A percentile compares a stretch with the other conserved stretches of the same genome.
Evolutionary conservation across 2,329 filamentous ascomycete species (phyloP).

Genomic region (Ceratocystis albifundus): DNA sequence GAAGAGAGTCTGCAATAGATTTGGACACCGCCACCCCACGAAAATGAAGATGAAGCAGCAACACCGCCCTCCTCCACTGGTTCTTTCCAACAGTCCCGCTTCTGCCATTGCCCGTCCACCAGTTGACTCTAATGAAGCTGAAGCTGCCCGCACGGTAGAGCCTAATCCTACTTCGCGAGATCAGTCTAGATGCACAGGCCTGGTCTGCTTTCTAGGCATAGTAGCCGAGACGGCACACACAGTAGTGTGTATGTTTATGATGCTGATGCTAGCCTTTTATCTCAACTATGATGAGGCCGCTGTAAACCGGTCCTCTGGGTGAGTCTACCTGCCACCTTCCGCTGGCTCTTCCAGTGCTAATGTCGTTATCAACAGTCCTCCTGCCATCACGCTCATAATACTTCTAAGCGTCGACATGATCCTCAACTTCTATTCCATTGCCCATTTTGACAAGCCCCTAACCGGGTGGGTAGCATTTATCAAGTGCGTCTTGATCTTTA

Average conservation of each 20-base stretch:
- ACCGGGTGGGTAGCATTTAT: constrained; percentile 29
- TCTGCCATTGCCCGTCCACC: background rate
- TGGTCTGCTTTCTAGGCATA: constrained; percentile 26
- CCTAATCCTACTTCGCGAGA: background rate
- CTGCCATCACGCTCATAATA: constrained; percentile 29
- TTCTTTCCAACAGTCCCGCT: background rate
- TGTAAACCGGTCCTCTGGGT: constrained; percentile 21
- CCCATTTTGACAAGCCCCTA: constrained; percentile 29
- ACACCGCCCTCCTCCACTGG: constrained; percentile 16
- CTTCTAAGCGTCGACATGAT: constrained; percentile 30
- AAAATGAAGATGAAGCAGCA: constrained; percentile 16
- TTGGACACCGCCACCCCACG: no score
- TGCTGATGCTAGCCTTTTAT: constrained; percentile 30
- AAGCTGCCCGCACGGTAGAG: background rate
- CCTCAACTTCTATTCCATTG: constrained; percentile 31
- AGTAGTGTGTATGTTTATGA: constrained; percentile 28
- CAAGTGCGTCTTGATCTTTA: constrained; percentile 29
- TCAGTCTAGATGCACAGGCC: background rate
- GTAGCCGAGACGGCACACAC: constrained; percentile 29
- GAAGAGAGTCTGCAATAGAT: no score
- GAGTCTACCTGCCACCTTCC: background rate
- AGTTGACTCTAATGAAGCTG: background rate
- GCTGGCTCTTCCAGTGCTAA: constrained; percentile 7
- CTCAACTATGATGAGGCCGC: constrained; percentile 27
- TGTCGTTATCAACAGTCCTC: constrained; percentile 24